Base-by-base conservation (phyloP, 1,284 basidiomycete species). In the Sphagnurus paluster region DNA sequence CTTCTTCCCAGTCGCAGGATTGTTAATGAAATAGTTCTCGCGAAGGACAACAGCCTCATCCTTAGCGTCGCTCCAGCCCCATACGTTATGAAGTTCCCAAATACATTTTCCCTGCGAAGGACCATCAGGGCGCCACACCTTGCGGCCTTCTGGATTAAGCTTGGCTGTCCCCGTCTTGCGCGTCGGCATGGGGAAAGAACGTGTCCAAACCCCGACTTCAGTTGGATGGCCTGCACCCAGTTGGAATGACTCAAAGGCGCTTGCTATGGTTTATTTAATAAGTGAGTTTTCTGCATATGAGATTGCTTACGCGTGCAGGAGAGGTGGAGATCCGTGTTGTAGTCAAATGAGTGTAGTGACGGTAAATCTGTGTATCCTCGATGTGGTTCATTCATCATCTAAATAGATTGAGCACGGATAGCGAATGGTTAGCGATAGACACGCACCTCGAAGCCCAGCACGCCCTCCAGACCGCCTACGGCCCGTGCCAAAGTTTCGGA, bases 351-450 rank as follows among this genome's bases (percentile, higher is more conserved):
- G 58, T 98, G 84, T 42, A 98, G 77, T 2, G 91, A 92, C 32
- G 82, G 74, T 2, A 96, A 71, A 46, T 88, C 82, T 50, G 97
- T 83, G 61, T 94, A 97, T 19, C 96, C 97, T 59, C 87, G 77
- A 68, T 99, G 95, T 0, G 96, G 96, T 66, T 99, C 96, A 59
- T 99, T 99, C 80, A 98, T 88, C 63, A 92, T 79, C 89, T 93
- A 50, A 24, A 19, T 37, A 17, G 39, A 16, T 19, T 13, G 21
- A 42, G 26, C 38, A 11, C 43, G 26, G 17, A 7, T 41, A 2
- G 6, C 45, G n/a, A 21, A 8, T 37, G 45, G 19, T 9, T 16
- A 30, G 30, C 29, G 25, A 28, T 23, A 20, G 21, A 23, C 23
- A 47, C 71, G 24, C 52, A 88, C 90, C 78, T 98, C 90, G 50